Conservation (phyloP, 2,329 filamentous ascomycete genomes). For the Myriangium duriaei region DNA sequence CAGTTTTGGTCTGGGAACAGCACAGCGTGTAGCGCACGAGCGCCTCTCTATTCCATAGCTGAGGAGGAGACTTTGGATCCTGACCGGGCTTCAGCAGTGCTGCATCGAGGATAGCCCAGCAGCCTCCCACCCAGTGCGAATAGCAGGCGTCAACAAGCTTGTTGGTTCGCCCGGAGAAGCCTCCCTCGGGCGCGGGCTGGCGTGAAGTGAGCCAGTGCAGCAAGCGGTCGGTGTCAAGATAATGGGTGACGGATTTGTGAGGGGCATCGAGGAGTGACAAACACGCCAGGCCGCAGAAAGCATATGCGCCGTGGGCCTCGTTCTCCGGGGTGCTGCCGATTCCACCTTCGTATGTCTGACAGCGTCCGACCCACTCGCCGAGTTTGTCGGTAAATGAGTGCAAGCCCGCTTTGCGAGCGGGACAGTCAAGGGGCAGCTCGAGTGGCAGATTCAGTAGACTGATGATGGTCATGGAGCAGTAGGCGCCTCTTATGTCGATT, state of each 20-base stretch:
- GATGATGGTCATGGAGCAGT: constrained; percentile 77
- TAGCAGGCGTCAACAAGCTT: constrained; percentile 98
- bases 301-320: constrained; percentile 93
- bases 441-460: constrained; percentile 74
- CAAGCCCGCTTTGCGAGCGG: constrained; percentile 50
- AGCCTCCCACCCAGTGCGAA: constrained; percentile 92
- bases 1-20: constrained; percentile 66
- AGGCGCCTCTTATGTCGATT: constrained; percentile 87
- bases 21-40: constrained; percentile 79
- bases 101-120: constrained; percentile 83
- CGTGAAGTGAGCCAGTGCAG: constrained; percentile 80
- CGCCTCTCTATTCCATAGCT: constrained; percentile 69
- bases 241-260: constrained; percentile 59
- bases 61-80: constrained; percentile 19
- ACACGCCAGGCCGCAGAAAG: constrained; percentile 85
- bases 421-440: constrained; percentile 60
- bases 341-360: constrained; percentile 93
- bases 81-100: constrained; percentile 44
- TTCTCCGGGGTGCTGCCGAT: constrained; percentile 74
- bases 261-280: constrained; percentile 76
- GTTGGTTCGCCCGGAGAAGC: constrained; percentile 87
- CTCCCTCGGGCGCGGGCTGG: constrained; percentile 83
- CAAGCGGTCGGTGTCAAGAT: constrained; percentile 63
- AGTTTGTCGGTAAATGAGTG: constrained; percentile 59
- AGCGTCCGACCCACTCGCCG: constrained; percentile 66